Evolutionary conservation across 2,329 filamentous ascomycete genomes (phyloP).

Genomic region (Triangularia verruculosa): DNA sequence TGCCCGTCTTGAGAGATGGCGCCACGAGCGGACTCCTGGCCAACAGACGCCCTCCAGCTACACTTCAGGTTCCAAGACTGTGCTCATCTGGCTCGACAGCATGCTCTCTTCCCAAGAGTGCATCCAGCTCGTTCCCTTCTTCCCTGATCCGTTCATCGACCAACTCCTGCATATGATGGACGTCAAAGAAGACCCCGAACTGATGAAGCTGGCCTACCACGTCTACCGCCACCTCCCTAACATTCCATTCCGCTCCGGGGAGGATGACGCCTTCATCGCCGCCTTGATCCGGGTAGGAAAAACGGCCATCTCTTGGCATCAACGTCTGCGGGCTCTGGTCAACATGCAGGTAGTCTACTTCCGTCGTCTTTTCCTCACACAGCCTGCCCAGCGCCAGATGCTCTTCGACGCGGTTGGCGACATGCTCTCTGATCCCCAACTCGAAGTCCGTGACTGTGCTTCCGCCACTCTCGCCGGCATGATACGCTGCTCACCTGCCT

Average conservation of each 20-base stretch:
- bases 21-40: slow-evolving; percentile 75
- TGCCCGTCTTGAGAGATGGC: slow-evolving; percentile 78
- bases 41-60: slow-evolving; percentile 93
- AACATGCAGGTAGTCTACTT: slow-evolving; percentile 99
- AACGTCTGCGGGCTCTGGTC: slow-evolving; percentile 88
- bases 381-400: slow-evolving; percentile 67
- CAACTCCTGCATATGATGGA: slow-evolving; percentile 99
- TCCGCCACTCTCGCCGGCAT: slow-evolving; percentile 91
- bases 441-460: slow-evolving; percentile 92
- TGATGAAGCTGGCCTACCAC: slow-evolving; percentile 91
- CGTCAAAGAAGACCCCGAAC: slow-evolving; percentile 94
- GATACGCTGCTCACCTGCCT: slow-evolving; percentile 89
- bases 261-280: slow-evolving; percentile 80
- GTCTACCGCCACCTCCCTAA: slow-evolving; percentile 96
- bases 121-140: slow-evolving; percentile 85
- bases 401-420: slow-evolving; percentile 91
- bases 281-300: slow-evolving; percentile 85
- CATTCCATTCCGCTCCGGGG: slow-evolving; percentile 83
- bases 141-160: slow-evolving; percentile 83
- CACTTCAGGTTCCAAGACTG: slow-evolving; percentile 93
- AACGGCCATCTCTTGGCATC: slow-evolving; percentile 86
- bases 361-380: slow-evolving; percentile 86
- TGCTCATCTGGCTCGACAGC: slow-evolving; percentile 90
- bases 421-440: slow-evolving; percentile 88
- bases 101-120: slow-evolving; percentile 91